A percentile compares a stretch with the other conserved stretches of the same genome.
Evolutionary conservation across 306 rosid genomes (phyloP).

Genomic region (Quillaja saponaria): DNA sequence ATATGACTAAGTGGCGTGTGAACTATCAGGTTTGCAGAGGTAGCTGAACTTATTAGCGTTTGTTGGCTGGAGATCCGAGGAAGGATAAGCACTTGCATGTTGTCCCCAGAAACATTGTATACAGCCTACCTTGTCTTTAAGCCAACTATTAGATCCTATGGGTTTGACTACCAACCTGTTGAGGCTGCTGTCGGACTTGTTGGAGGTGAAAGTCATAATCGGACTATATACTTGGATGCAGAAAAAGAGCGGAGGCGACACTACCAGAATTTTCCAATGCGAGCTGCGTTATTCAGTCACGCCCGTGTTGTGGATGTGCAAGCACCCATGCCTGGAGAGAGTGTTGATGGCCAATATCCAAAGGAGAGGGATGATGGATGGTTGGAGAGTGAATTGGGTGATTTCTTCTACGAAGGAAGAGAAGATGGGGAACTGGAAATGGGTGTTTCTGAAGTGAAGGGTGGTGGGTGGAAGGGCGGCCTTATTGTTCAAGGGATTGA

Average conservation of each 20-base stretch:
- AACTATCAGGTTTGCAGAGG: conserved; percentile 56
- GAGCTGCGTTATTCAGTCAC: background rate
- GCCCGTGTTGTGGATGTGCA: conserved; percentile 2
- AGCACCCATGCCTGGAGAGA: background rate
- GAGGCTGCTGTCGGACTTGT: conserved; percentile 35
- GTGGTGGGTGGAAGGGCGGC: conserved; percentile 57
- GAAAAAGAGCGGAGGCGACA: conserved; percentile 12
- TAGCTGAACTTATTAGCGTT: conserved; percentile 50
- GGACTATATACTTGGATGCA: conserved; percentile 34
- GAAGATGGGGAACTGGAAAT: conserved; percentile 48
- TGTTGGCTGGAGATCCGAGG: conserved; percentile 74
- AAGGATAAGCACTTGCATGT: conserved; percentile 33
- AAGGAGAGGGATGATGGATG: conserved; percentile 53
- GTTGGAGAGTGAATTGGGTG: conserved; percentile 73
- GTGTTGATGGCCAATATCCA: conserved; percentile 26
- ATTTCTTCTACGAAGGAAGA: conserved; percentile 49
- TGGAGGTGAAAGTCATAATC: conserved; percentile 25
- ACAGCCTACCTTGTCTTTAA: conserved; percentile 62
- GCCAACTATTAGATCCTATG: conserved; percentile 23
- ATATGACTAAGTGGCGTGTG: background rate
- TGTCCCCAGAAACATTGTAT: conserved; percentile 56
- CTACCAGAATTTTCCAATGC: conserved; percentile 23
- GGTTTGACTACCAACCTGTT: conserved; percentile 42
- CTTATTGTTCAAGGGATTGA: conserved; percentile 70
- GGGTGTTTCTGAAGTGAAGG: conserved; percentile 35